Evolutionary conservation across 176 grass and related monocot genomes (phyloP).

Genomic region (Aegilops speltoides): DNA sequence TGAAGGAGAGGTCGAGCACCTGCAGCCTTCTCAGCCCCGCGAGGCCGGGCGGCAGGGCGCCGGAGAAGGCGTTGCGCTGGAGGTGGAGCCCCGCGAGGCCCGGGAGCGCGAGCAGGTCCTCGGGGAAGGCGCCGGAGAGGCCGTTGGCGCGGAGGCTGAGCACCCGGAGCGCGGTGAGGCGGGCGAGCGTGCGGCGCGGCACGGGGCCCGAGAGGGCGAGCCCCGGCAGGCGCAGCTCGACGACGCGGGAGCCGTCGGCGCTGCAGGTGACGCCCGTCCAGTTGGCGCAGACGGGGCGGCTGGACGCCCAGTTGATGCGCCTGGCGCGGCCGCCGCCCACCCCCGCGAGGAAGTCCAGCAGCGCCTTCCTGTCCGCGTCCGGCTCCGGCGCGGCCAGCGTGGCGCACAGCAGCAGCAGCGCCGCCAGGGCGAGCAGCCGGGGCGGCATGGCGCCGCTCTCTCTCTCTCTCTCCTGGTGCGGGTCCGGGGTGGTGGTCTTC

Average conservation of each 20-base stretch:
- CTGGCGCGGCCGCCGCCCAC: conserved; percentile 19
- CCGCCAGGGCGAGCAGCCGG: conserved; percentile 9
- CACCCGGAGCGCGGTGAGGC: conserved; percentile 65
- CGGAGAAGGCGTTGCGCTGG: conserved; percentile 77
- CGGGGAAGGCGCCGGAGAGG: conserved; percentile 53
- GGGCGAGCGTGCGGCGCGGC: conserved; percentile 56
- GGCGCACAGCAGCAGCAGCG: conserved; percentile 26
- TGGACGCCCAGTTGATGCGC: conserved; percentile 61
- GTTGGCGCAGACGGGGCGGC: conserved; percentile 43
- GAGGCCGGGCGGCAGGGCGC: conserved; percentile 21
- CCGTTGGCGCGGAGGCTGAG: conserved; percentile 90
- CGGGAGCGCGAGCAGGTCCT: conserved; percentile 53
- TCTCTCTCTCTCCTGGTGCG: no score
- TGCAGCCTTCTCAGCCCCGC: conserved; percentile 24
- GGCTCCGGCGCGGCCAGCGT: conserved; percentile 30
- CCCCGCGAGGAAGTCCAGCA: conserved; percentile 59
- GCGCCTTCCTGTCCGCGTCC: conserved; percentile 54
- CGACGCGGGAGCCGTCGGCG: conserved; percentile 49
- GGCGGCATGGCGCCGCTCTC: neutral
- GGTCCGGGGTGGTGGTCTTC: neutral
- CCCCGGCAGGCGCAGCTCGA: conserved; percentile 69
- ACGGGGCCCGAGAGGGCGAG: conserved; percentile 63
- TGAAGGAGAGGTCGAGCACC: conserved; percentile 85
- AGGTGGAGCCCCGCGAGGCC: conserved; percentile 77
- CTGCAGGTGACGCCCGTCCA: conserved; percentile 95